Conservation (phyloP, 2,329 filamentous ascomycete genomes). For the Capronia epimyces region DNA sequence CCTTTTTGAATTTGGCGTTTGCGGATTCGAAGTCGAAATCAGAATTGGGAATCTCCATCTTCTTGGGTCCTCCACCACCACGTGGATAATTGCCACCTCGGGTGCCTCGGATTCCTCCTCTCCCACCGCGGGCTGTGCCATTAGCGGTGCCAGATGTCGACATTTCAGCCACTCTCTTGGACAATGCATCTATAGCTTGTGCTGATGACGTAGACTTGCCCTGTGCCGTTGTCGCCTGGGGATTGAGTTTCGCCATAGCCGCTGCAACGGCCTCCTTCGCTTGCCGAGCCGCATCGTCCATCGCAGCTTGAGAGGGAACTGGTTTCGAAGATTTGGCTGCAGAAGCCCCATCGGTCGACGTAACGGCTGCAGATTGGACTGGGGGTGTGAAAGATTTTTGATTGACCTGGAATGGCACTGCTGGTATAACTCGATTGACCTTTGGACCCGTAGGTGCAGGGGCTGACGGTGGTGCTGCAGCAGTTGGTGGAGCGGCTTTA, state of each 20-base stretch:
- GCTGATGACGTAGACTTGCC: conserved; percentile 35
- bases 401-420: conserved; percentile 40
- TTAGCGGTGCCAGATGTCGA: conserved; percentile 37
- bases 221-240: conserved; percentile 25
- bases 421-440: conserved; percentile 42
- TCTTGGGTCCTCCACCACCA: conserved; percentile 43
- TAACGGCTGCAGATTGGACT: conserved; percentile 31
- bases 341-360: conserved; percentile 33
- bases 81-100: conserved; percentile 41
- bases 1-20: conserved; percentile 86
- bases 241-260: conserved; percentile 47
- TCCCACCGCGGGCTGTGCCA: conserved; percentile 37
- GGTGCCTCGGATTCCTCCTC: conserved; percentile 42
- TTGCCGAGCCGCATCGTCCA: conserved; percentile 45
- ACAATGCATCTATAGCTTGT: conserved; percentile 38
- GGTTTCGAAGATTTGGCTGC: conserved; percentile 23
- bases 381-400: conserved; percentile 36
- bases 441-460: conserved; percentile 33
- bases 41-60: conserved; percentile 80
- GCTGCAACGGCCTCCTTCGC: conserved; percentile 48
- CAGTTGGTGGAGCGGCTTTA: conserved; percentile 18
- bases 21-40: conserved; percentile 88
- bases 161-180: conserved; percentile 45
- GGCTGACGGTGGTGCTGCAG: conserved; percentile 20
- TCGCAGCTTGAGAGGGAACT: conserved; percentile 31